Conservation (phyloP, 1,284 basidiomycete species). For the Volvariella surrecta region DNA sequence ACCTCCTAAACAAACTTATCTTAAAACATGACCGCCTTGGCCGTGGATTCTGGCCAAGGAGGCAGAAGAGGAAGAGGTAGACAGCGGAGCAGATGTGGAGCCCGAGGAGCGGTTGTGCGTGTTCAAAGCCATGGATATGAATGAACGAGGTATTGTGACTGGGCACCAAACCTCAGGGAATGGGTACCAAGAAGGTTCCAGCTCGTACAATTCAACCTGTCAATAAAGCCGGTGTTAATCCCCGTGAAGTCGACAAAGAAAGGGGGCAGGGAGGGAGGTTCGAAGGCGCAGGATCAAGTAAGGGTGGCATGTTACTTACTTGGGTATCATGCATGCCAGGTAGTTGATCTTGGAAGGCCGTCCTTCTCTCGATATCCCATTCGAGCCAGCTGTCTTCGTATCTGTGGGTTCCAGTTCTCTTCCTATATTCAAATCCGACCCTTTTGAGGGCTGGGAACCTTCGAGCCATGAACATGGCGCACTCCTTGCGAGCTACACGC, state of each 20-base stretch:
- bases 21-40: no score
- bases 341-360: conserved; percentile 1
- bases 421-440: conserved; percentile 29
- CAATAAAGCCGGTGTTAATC: no score
- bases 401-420: conserved; percentile 24
- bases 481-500: conserved; percentile 19
- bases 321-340: conserved; percentile 4
- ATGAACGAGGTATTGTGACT: neutral
- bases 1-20: no score
- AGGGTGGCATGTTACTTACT: conserved; percentile 5
- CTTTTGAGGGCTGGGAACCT: conserved; percentile 18
- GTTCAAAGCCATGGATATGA: no score
- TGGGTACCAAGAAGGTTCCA: conserved; percentile 20
- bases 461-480: conserved; percentile 22
- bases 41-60: no score
- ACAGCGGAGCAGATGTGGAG: no score
- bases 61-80: no score
- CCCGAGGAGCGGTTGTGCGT: no score
- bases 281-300: conserved; percentile 2
- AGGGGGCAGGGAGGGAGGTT: no score
- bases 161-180: conserved; percentile 22
- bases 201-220: conserved; percentile 12
- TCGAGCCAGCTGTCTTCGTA: conserved; percentile 32
- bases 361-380: conserved; percentile 21
- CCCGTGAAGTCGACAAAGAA: no score